phyloP scores from a whole-genome alignment of 257 asterid species.

The Capsicum pubescens region DNA sequence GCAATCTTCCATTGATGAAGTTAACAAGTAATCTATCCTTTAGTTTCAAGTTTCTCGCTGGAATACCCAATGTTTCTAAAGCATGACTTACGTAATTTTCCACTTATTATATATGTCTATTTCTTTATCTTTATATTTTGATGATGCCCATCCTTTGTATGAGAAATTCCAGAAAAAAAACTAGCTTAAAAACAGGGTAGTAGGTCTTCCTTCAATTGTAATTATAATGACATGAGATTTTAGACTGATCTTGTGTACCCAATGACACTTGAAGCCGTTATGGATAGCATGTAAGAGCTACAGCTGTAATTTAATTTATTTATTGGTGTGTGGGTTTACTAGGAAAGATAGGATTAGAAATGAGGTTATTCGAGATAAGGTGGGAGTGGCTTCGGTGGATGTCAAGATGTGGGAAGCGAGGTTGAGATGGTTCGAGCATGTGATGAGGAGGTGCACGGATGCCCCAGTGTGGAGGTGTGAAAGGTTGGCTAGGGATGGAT shows the following conservation, averaged over 20 bases:
- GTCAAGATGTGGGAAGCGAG: no score
- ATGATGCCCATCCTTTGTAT: not conserved
- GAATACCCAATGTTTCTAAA: constrained; percentile 28
- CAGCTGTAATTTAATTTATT: not conserved
- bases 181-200: constrained; percentile 23
- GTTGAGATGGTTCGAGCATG: no score
- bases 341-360: no score
- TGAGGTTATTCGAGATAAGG: no score
- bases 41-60: constrained; percentile 4
- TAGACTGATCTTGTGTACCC: not conserved
- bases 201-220: constrained; percentile 13
- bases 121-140: constrained; percentile 1
- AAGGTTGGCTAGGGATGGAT: no score
- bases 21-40: constrained; percentile 61
- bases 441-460: no score
- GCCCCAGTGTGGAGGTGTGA: no score
- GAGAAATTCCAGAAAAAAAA: constrained; percentile 22
- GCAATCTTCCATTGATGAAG: constrained; percentile 82
- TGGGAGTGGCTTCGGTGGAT: no score
- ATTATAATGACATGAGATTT: not conserved
- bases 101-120: not conserved
- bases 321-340: not conserved
- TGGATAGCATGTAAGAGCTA: not conserved
- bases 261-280: constrained; percentile 17
- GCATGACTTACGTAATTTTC: not conserved